phyloP scores from a whole-genome alignment of 2,329 filamentous ascomycete species.

The Myriosclerotinia duriaeana region DNA sequence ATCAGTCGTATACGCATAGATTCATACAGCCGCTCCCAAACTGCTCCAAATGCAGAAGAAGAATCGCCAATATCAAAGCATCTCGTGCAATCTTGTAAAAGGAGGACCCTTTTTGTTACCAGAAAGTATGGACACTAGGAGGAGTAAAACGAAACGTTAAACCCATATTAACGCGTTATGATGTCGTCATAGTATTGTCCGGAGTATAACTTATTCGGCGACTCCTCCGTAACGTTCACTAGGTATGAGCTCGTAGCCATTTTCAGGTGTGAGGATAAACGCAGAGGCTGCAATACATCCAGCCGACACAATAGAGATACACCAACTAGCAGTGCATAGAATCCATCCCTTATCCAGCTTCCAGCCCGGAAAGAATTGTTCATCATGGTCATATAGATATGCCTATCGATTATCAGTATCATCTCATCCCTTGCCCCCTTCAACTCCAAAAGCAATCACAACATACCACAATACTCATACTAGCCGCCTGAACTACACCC shows the following conservation, averaged over 20 bases:
- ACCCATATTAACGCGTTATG: background rate
- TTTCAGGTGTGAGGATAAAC: slow-evolving; percentile 71
- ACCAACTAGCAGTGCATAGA: slow-evolving; percentile 60
- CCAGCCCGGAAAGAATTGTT: slow-evolving; percentile 82
- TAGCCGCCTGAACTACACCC: slow-evolving; percentile 68
- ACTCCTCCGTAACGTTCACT: slow-evolving; percentile 34
- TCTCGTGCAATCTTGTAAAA: background rate
- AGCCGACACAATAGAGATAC: slow-evolving; percentile 53
- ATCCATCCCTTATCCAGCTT: slow-evolving; percentile 76
- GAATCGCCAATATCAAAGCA: background rate
- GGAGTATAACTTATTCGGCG: background rate
- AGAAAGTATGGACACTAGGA: background rate
- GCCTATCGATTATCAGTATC: slow-evolving; percentile 53
- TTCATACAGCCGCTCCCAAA: slow-evolving; percentile 17
- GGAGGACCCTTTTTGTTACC: background rate
- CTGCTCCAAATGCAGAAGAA: slow-evolving; percentile 14
- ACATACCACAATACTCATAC: slow-evolving; percentile 81
- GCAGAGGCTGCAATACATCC: slow-evolving; percentile 65
- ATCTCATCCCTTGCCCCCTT: background rate
- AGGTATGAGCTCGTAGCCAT: slow-evolving; percentile 79
- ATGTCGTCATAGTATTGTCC: background rate
- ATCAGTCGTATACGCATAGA: slow-evolving; percentile 22
- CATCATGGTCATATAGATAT: slow-evolving; percentile 79
- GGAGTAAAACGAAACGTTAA: background rate
- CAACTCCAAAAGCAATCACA: background rate